A percentile compares a stretch with the other conserved stretches of the same genome.
Evolutionary conservation across 352 stramenopile genomes (phyloP).

Genomic region (Phytophthora pluvialis): DNA sequence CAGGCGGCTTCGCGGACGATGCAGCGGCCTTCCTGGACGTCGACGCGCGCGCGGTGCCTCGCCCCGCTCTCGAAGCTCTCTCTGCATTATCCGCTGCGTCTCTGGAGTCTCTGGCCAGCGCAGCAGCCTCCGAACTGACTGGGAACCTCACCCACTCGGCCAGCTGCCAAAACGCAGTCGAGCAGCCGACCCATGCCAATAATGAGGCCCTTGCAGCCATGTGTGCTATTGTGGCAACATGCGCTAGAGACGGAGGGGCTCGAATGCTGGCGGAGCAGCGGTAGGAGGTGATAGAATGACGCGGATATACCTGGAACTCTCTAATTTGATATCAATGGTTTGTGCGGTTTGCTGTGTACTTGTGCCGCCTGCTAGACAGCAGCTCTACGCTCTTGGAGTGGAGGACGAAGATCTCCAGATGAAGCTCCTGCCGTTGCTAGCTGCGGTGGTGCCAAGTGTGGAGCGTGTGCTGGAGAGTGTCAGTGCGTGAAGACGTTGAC

Average conservation of each 20-base stretch:
- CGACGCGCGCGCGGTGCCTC: conserved; percentile 26
- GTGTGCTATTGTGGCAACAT: conserved; percentile 35
- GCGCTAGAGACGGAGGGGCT: conserved; percentile 26
- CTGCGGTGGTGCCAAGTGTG: conserved; percentile 22
- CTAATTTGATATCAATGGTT: conserved; percentile 22
- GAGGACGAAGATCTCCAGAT: conserved; percentile 37
- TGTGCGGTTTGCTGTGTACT: not conserved
- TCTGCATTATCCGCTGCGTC: conserved; percentile 13
- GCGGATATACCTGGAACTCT: not conserved
- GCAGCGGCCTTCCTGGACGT: conserved; percentile 18
- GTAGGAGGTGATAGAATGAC: conserved; percentile 13
- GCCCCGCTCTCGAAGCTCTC: conserved; percentile 12
- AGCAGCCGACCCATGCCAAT: conserved; percentile 5
- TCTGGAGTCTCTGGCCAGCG: conserved; percentile 32
- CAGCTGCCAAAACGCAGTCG: not conserved
- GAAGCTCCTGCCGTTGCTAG: conserved; percentile 32
- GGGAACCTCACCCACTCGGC: not conserved
- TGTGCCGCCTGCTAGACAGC: conserved; percentile 18
- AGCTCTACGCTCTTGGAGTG: conserved; percentile 39
- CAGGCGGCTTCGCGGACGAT: conserved; percentile 17
- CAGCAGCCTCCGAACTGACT: conserved; percentile 34
- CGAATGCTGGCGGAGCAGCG: conserved; percentile 19
- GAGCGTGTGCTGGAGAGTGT: conserved; percentile 42
- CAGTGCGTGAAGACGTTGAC: conserved; percentile 24
- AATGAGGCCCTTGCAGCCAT: conserved; percentile 36